phyloP scores from a whole-genome alignment of 73 alveolate species.

The Tetrahymena borealis region DNA sequence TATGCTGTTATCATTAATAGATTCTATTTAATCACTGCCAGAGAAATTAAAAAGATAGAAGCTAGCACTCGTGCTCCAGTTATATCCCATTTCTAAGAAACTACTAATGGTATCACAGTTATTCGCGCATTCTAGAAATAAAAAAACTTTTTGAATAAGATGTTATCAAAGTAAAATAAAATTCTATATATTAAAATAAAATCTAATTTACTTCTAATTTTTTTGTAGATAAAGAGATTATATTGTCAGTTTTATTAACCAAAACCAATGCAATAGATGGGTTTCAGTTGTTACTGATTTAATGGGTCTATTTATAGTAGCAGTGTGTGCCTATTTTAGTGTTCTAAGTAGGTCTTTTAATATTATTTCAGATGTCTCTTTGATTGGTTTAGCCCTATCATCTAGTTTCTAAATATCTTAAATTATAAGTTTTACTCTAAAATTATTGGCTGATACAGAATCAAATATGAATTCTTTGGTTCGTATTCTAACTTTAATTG shows the following conservation, averaged over 20 bases:
- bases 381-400: background rate
- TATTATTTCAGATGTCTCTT: background rate
- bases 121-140: constrained; percentile 69
- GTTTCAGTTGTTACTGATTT: background rate
- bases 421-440: background rate
- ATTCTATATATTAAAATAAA: background rate
- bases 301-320: background rate
- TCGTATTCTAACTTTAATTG: background rate
- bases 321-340: background rate
- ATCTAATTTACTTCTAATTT: background rate
- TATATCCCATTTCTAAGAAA: constrained; percentile 76
- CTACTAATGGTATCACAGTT: constrained; percentile 75
- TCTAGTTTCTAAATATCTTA: background rate
- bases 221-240: background rate
- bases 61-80: constrained; percentile 81
- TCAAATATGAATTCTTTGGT: background rate
- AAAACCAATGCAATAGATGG: background rate
- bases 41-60: constrained; percentile 80
- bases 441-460: background rate
- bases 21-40: constrained; percentile 29
- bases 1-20: background rate
- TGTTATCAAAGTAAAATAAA: background rate
- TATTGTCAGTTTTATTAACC: background rate
- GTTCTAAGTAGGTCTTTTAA: background rate
- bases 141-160: background rate